A percentile compares a stretch with the other conserved stretches of the same genome.
Evolutionary conservation across 495 filamentous ascomycete genomes (phyloP).

Genomic region (Lophium mytilinum): DNA sequence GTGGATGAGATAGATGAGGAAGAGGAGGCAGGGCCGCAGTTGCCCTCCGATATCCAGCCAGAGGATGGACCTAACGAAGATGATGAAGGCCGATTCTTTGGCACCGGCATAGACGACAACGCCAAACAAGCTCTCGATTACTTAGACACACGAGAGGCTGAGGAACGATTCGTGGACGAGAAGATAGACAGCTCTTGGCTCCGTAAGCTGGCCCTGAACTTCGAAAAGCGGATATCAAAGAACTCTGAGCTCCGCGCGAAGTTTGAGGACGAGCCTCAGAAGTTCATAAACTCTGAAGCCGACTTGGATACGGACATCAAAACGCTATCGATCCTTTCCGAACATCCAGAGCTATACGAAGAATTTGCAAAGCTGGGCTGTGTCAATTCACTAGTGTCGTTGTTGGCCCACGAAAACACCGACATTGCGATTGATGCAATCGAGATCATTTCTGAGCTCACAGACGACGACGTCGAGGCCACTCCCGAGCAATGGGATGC

Average conservation of each 20-base stretch:
- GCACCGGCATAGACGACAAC: conserved; percentile 73
- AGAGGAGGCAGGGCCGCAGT: conserved; percentile 54
- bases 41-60: conserved; percentile 54
- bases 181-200: conserved; percentile 82
- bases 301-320: conserved; percentile 89
- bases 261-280: conserved; percentile 74
- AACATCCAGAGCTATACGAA: conserved; percentile 76
- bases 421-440: conserved; percentile 92
- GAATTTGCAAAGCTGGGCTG: conserved; percentile 78
- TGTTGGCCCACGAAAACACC: conserved; percentile 92
- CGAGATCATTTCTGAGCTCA: conserved; percentile 86
- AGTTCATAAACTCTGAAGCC: conserved; percentile 81
- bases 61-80: conserved; percentile 60
- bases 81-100: conserved; percentile 91
- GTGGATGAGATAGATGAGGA: conserved; percentile 55
- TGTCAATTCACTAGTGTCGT: conserved; percentile 62
- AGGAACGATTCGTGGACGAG: conserved; percentile 51
- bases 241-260: conserved; percentile 90
- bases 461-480: conserved; percentile 86
- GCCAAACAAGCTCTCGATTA: conserved; percentile 86
- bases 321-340: conserved; percentile 75
- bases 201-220: conserved; percentile 68
- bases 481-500: conserved; percentile 74
- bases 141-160: conserved; percentile 61
- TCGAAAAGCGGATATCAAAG: conserved; percentile 84